A percentile compares a stretch with the other conserved stretches of the same genome.
phyloP scores from a whole-genome alignment of 495 filamentous ascomycete genomes.

The Lichenothelia convexa region DNA sequence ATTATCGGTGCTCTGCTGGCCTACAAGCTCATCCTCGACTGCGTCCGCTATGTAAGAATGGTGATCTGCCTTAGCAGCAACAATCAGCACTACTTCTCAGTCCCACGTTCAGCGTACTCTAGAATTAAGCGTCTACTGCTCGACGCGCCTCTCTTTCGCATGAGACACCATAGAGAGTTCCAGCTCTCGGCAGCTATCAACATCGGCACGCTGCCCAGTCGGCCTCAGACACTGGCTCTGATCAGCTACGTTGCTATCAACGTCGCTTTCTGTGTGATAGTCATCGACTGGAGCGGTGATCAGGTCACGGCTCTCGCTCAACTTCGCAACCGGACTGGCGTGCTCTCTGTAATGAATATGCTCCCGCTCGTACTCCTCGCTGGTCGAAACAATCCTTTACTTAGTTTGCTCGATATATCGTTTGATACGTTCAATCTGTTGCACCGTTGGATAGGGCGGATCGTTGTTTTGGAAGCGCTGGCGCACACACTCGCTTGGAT shows the following conservation, averaged over 20 bases:
- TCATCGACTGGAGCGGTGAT: conserved; percentile 34
- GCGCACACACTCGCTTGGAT: conserved; percentile 56
- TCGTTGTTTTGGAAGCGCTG: conserved; percentile 59
- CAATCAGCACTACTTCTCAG: conserved; percentile 23
- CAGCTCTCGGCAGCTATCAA: conserved; percentile 58
- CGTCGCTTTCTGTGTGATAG: conserved; percentile 39
- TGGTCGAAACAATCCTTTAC: conserved; percentile 52
- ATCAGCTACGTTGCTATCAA: conserved; percentile 45
- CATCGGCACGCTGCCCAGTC: conserved; percentile 69
- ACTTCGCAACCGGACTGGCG: conserved; percentile 58
- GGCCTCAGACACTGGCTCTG: conserved; percentile 62
- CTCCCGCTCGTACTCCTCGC: conserved; percentile 53
- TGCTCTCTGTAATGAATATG: conserved; percentile 61
- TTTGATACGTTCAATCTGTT: conserved; percentile 95
- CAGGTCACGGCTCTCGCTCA: conserved; percentile 32
- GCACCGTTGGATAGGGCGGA: conserved; percentile 87
- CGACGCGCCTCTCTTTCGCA: conserved; percentile 66
- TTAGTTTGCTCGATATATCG: conserved; percentile 57
- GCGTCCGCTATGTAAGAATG: conserved; percentile 15
- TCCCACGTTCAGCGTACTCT: conserved; percentile 20
- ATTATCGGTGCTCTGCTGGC: conserved; percentile 7
- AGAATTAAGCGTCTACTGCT: conserved; percentile 58
- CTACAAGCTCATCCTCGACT: conserved; percentile 6
- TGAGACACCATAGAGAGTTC: conserved; percentile 75
- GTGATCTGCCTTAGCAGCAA: conserved; percentile 18